Conservation (phyloP, 352 stramenopile genomes). For the Pythium rhizo-oryzae region DNA sequence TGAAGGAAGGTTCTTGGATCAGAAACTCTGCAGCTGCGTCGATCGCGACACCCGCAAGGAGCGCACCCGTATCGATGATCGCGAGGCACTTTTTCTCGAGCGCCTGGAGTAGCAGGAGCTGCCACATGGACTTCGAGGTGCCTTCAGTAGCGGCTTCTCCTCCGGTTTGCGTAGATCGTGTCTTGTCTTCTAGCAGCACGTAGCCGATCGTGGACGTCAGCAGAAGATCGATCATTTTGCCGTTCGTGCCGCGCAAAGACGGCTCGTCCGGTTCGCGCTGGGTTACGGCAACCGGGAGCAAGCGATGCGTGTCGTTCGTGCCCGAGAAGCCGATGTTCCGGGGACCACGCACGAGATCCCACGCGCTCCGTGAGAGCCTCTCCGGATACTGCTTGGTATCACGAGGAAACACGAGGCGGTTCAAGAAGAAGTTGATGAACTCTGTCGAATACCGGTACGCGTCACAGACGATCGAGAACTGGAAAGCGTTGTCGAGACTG, state of each 20-base stretch:
- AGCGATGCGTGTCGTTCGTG: slow-evolving; percentile 88
- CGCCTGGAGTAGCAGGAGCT: slow-evolving; percentile 44
- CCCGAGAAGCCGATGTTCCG: slow-evolving; percentile 84
- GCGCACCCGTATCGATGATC: slow-evolving; percentile 85
- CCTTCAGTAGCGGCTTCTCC: neutral
- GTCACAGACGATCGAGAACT: slow-evolving; percentile 57
- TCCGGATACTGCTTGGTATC: slow-evolving; percentile 85
- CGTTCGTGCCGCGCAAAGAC: slow-evolving; percentile 74
- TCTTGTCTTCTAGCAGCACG: neutral
- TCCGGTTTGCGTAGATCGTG: neutral
- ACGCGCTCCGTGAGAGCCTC: slow-evolving; percentile 71
- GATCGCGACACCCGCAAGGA: slow-evolving; percentile 72
- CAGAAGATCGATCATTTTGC: slow-evolving; percentile 87
- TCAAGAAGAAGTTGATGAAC: slow-evolving; percentile 88
- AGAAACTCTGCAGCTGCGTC: slow-evolving; percentile 57
- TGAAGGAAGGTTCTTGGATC: slow-evolving; percentile 32
- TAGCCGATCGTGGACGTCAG: slow-evolving; percentile 42
- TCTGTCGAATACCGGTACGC: slow-evolving; percentile 66
- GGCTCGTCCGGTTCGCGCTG: slow-evolving; percentile 62
- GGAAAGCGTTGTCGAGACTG: slow-evolving; percentile 67
- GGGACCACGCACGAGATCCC: slow-evolving; percentile 74
- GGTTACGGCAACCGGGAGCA: slow-evolving; percentile 71
- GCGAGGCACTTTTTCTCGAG: slow-evolving; percentile 50
- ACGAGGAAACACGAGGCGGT: slow-evolving; percentile 74
- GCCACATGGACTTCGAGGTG: slow-evolving; percentile 32